A percentile compares a stretch with the other conserved stretches of the same genome.
These are phyloP conservation scores for Trichoderma sp. DNA, from an alignment of 2,329 filamentous ascomycete species.

Conservation along the genomic window DNA sequence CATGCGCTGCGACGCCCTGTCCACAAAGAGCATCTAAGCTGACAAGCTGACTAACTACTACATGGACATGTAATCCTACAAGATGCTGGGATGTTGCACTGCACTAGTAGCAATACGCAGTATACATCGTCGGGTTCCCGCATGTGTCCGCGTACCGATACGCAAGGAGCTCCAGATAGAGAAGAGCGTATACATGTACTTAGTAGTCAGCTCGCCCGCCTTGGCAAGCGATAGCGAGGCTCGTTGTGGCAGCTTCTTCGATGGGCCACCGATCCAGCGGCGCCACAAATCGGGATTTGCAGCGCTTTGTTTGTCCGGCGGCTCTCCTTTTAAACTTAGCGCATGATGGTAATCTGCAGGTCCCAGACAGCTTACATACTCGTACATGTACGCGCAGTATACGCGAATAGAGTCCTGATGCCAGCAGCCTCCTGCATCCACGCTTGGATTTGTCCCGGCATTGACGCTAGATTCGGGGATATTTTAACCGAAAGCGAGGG, in stretches of 20 bases:
- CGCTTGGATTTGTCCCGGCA: neutral
- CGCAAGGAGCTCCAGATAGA: neutral
- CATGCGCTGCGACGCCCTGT: neutral
- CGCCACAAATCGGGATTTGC: neutral
- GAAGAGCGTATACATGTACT: neutral
- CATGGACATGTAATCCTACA: neutral
- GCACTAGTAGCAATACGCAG: neutral
- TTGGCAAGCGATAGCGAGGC: neutral
- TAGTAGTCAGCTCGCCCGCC: neutral
- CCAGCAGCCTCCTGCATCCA: neutral
- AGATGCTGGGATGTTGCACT: neutral
- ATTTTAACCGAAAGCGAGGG: constrained; percentile 11
- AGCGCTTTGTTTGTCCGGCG: neutral
- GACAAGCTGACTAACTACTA: neutral
- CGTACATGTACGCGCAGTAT: neutral
- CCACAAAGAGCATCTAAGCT: neutral
- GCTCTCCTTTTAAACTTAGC: neutral
- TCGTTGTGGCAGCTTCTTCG: constrained; percentile 21
- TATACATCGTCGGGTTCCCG: neutral
- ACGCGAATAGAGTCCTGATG: neutral
- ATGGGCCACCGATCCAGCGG: neutral
- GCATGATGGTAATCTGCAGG: constrained; percentile 16
- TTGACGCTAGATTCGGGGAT: constrained; percentile 4
- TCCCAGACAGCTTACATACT: constrained; percentile 6
- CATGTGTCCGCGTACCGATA: neutral